Evolutionary conservation across 2,329 filamentous ascomycete species (phyloP), one percentile per base, ranked within the genome.

Genomic region (Ampelomyces quisqualis): DNA sequence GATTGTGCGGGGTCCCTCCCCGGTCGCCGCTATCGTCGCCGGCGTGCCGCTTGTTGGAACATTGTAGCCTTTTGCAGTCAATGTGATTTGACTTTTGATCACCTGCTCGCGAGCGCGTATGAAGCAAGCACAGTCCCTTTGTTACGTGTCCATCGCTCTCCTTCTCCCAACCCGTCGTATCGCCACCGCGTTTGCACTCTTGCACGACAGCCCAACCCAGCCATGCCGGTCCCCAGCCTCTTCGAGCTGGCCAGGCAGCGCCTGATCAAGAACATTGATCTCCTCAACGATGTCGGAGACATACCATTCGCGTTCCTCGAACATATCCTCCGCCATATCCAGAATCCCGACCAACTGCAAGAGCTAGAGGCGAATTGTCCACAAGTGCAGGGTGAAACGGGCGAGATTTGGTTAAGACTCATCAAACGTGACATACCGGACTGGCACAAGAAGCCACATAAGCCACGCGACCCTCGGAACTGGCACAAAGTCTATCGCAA

Each of bases 401-500:
- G 73, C 14, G 85, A 90, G 55, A 73, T 91, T 47, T 96, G 91
- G 91, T 70, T 81, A 28, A 78, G 80, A 19, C 79, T 96, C 58
- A 93, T 97, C 66, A 78, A 80, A 36, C 80, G 82, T 33, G 83
- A 95, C 57, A 87, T 95, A 47, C 82, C 82, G 2, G 72, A 80
- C 40, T 84, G 82, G 66, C 74, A 82, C 28, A 71, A 73, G 31
- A 81, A 85, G 60, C 78, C 80, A 18, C 79, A 83, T 53, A 73
- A 80, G 17, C 86, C 87, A 0, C 47, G 55, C 40, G 77, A 88
- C 48, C 80, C 84, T 0, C 73, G 74, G 23, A 82, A 81, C 45
- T 96, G 90, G 90, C 81, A 84, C 62, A 81, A 85, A 40, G 76
- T 94, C 10, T 96, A 94, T 70, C 73, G 61, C 13, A 73, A 73